These are phyloP conservation scores for Phoma sp. DNA, from an alignment of 2,329 filamentous ascomycete species.

Conservation along the genomic window DNA sequence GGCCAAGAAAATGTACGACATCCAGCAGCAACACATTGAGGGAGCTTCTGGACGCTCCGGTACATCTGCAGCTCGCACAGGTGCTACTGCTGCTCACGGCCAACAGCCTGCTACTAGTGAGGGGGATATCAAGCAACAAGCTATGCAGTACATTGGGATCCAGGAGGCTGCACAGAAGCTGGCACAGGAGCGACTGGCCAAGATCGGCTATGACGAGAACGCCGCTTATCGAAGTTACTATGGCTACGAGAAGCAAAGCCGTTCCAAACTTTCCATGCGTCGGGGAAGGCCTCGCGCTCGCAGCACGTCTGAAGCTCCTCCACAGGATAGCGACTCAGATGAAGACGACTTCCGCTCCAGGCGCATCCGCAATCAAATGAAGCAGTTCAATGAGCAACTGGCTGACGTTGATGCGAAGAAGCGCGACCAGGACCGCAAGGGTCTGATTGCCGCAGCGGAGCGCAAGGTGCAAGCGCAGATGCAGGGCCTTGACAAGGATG, in stretches of 20 bases:
- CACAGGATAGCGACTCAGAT: constrained; percentile 37
- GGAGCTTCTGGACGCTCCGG: constrained; percentile 43
- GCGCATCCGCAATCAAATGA: constrained; percentile 80
- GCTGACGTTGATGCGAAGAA: constrained; percentile 75
- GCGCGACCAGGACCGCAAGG: constrained; percentile 74
- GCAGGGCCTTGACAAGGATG: constrained; percentile 79
- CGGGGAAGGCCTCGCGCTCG: constrained; percentile 66
- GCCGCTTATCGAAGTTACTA: constrained; percentile 79
- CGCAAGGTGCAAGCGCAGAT: constrained; percentile 83
- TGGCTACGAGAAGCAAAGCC: constrained; percentile 60
- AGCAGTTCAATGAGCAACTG: constrained; percentile 72
- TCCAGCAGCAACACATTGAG: constrained; percentile 68
- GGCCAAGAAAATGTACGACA: constrained; percentile 83
- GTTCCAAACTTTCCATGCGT: constrained; percentile 58
- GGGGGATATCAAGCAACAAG: constrained; percentile 60
- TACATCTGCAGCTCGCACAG: constrained; percentile 39
- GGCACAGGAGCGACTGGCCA: constrained; percentile 81
- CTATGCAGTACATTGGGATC: constrained; percentile 64
- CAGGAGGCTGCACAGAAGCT: constrained; percentile 88
- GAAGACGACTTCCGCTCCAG: constrained; percentile 73
- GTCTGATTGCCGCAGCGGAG: constrained; percentile 78
- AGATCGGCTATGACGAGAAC: constrained; percentile 74
- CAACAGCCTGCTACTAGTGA: constrained; percentile 39
- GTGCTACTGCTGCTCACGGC: constrained; percentile 42
- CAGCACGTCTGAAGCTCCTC: constrained; percentile 63